These are phyloP conservation scores for Flaveria ramosissima DNA, from an alignment of 129 eudicot species.

Conservation along the genomic window DNA sequence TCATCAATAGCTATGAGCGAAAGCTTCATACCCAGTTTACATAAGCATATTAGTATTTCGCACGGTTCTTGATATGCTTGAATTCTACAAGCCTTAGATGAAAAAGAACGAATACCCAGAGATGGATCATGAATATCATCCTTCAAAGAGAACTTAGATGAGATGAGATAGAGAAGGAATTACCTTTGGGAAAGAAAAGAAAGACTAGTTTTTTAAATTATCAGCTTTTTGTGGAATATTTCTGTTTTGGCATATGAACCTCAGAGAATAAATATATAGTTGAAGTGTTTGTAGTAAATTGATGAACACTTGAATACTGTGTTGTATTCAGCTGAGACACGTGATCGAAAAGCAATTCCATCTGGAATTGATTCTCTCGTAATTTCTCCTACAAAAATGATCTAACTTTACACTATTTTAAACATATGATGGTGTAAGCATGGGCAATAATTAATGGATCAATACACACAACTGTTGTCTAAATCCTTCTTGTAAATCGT, in stretches of 20 bases:
- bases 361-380: constrained; percentile 28
- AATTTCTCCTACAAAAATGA: constrained; percentile 24
- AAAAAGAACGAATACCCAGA: neutral
- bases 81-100: neutral
- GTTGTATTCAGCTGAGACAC: constrained; percentile 31
- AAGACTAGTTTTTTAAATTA: constrained; percentile 19
- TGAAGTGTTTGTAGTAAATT: constrained; percentile 29
- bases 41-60: no score
- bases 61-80: no score
- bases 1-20: no score
- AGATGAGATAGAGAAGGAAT: constrained; percentile 5
- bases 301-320: constrained; percentile 27
- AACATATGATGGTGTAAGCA: constrained; percentile 21
- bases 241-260: constrained; percentile 34
- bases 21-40: no score
- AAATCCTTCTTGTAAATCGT: constrained; percentile 24
- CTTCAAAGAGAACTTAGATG: constrained; percentile 11
- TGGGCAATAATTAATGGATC: constrained; percentile 28
- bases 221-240: constrained; percentile 37
- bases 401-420: constrained; percentile 9
- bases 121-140: constrained; percentile 14
- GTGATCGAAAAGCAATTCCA: constrained; percentile 34
- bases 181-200: constrained; percentile 21
- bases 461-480: constrained; percentile 26
- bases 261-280: constrained; percentile 33